These are phyloP conservation scores for Galeopsis tetrahit DNA, from an alignment of 257 asterid genomes.

Conservation along the genomic window DNA sequence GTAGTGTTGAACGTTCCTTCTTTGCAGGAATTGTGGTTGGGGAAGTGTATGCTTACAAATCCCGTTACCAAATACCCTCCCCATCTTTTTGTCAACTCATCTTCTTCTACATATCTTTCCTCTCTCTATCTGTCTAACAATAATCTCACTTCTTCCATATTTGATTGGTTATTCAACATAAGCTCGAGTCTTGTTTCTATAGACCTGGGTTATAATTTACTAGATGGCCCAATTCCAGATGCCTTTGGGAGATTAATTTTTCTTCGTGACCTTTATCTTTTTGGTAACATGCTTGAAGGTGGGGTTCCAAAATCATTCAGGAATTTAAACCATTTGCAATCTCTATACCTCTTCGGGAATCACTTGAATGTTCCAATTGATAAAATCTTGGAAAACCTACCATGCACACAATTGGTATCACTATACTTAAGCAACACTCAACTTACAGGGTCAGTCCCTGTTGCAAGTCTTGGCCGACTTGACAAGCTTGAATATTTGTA, in stretches of 20 bases:
- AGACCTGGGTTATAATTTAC: conserved; percentile 22
- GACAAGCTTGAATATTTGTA: conserved; percentile 27
- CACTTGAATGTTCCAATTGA: neutral
- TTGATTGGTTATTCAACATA: conserved; percentile 35
- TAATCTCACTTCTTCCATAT: conserved; percentile 30
- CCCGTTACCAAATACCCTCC: neutral
- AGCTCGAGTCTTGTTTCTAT: conserved; percentile 22
- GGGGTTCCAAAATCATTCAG: conserved; percentile 32
- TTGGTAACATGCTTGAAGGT: conserved; percentile 27
- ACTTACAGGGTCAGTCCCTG: conserved; percentile 28
- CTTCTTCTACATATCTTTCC: conserved; percentile 20
- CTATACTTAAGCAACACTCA: conserved; percentile 26
- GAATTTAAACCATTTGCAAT: conserved; percentile 24
- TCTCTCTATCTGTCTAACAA: neutral
- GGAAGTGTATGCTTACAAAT: neutral
- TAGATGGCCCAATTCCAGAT: conserved; percentile 41
- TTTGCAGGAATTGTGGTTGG: conserved; percentile 20
- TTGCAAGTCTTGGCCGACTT: conserved; percentile 25
- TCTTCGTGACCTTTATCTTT: conserved; percentile 28
- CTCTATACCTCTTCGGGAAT: neutral
- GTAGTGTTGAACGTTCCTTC: conserved; percentile 27
- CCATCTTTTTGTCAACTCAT: neutral
- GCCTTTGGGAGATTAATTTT: conserved; percentile 31
- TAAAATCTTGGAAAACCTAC: conserved; percentile 10
- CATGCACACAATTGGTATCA: neutral